phyloP scores from a whole-genome alignment of 768 basidiomycete species.

The Pisolithus orientalis region DNA sequence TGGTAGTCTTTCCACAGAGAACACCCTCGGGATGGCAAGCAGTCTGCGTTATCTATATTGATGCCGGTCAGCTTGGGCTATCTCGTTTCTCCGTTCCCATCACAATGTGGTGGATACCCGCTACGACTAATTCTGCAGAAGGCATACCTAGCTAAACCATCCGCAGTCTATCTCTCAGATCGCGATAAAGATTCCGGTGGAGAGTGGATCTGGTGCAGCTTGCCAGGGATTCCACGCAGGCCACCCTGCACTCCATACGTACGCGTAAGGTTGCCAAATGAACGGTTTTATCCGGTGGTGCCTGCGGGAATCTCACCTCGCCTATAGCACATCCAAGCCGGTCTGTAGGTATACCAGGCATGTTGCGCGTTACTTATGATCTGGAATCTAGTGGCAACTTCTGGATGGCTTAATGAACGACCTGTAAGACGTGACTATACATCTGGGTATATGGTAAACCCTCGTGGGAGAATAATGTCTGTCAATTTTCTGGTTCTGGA shows the following conservation, averaged over 20 bases:
- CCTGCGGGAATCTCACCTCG: conserved; percentile 8
- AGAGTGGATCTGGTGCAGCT: conserved; percentile 17
- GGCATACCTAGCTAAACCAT: too few relatives aligned
- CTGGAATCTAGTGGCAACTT: conserved; percentile 6
- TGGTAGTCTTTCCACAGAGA: conserved; percentile 1
- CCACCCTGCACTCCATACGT: conserved; percentile 1
- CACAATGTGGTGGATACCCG: background rate
- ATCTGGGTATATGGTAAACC: conserved; percentile 19
- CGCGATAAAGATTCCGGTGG: conserved; percentile 15
- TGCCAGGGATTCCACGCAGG: conserved; percentile 13
- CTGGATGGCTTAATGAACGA: conserved; percentile 19
- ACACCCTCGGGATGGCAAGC: conserved; percentile 11
- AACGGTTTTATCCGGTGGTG: conserved; percentile 12
- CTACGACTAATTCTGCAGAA: conserved; percentile 11
- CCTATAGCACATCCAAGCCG: conserved; percentile 8
- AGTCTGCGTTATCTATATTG: background rate
- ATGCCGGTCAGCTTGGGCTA: background rate
- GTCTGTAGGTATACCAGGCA: too few relatives aligned
- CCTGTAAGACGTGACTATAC: conserved; percentile 18
- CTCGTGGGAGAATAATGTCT: conserved; percentile 8
- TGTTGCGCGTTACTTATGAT: too few relatives aligned
- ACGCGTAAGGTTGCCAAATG: background rate
- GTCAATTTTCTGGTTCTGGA: conserved; percentile 12
- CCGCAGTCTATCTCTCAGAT: conserved; percentile 11
- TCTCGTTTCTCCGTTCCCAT: background rate